Evolutionary conservation across 2,329 filamentous ascomycete species (phyloP), one percentile per base, ranked within the genome.

Genomic region (Biscogniauxia marginata): DNA sequence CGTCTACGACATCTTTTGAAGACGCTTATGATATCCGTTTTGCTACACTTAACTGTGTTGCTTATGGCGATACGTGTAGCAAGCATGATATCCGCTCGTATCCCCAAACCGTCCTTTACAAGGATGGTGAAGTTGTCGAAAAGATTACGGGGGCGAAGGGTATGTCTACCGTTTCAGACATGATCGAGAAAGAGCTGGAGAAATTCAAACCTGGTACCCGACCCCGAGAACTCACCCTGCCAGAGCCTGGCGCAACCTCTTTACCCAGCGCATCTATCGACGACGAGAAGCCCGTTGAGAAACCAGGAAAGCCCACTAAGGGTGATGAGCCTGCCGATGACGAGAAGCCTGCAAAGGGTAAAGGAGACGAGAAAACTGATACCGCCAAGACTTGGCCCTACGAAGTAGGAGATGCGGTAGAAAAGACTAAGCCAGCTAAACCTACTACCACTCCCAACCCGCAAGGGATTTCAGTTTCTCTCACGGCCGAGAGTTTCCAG

Each of bases 11-110:
- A 7, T 64, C 69, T 23, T 97, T 97, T 69, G 86, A 87, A 25
- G 81, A 87, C 53, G 95, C 86, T 72, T 98, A 98, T 75, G 86
- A 93, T 74, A 93, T 96, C 73, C 86, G 90, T 65, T 97, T 99
- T 69, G 93, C 83, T 24, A 85, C 83, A 56, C 76, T 99, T 62
- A 91, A 99, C 75, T 99, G 95, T 73, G 77, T 92, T 52, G 90
- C 90, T 24, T 90, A 87, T 70, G 89, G 84, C 56, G 91, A 96
- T 70, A 78, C 91, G 13, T 99, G 95, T 75, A 72, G 74, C 50
- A 80, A 85, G 23, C 80, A 92, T 60, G 77, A 84, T 1, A 82
- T 98, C 53, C 69, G 72, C 49, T 84, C 83, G 18, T 98, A 85
- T 69, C 95, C 95, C 0, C 89, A 86, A 1, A 89, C 96, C 46